A percentile compares a stretch with the other conserved stretches of the same genome.
Evolutionary conservation across 1,284 basidiomycete genomes (phyloP).

Genomic region (Irpex sp.): DNA sequence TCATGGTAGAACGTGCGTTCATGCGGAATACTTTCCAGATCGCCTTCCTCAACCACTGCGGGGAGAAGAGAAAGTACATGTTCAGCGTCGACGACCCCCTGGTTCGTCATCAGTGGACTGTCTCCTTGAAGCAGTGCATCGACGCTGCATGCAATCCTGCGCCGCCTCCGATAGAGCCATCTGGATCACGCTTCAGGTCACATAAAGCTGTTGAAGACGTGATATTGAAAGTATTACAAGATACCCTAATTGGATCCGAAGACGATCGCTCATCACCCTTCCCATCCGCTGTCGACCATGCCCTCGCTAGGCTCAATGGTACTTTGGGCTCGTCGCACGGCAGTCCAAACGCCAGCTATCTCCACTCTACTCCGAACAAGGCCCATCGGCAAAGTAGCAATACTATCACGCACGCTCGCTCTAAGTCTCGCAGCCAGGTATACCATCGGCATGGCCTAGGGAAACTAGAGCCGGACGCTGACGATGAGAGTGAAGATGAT

Average conservation of each 20-base stretch:
- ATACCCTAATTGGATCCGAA: slow-evolving; percentile 59
- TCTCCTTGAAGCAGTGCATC: slow-evolving; percentile 68
- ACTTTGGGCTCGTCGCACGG: not conserved
- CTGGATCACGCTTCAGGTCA: slow-evolving; percentile 40
- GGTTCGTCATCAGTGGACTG: slow-evolving; percentile 72
- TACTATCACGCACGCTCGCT: slow-evolving; percentile 44
- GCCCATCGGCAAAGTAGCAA: slow-evolving; percentile 13
- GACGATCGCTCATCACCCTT: slow-evolving; percentile 8
- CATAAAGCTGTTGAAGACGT: slow-evolving; percentile 66
- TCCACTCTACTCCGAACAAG: slow-evolving; percentile 1
- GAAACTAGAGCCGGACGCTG: slow-evolving; percentile 52
- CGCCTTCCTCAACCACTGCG: slow-evolving; percentile 72
- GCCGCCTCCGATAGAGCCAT: slow-evolving; percentile 27
- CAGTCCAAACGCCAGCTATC: slow-evolving; percentile 1
- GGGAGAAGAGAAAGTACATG: slow-evolving; percentile 82
- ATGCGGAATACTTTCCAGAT: slow-evolving; percentile 94
- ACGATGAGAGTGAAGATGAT: slow-evolving; percentile 26
- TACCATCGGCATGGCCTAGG: slow-evolving; percentile 61
- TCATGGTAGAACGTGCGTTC: slow-evolving; percentile 85
- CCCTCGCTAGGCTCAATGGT: slow-evolving; percentile 23
- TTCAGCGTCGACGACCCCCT: slow-evolving; percentile 83
- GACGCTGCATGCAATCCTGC: slow-evolving; percentile 39
- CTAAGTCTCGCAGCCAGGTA: slow-evolving; percentile 66
- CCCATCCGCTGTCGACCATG: slow-evolving; percentile 24
- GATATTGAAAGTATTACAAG: slow-evolving; percentile 79